Conservation (phyloP, 805 yeast species). For the Pichia deserticola region DNA sequence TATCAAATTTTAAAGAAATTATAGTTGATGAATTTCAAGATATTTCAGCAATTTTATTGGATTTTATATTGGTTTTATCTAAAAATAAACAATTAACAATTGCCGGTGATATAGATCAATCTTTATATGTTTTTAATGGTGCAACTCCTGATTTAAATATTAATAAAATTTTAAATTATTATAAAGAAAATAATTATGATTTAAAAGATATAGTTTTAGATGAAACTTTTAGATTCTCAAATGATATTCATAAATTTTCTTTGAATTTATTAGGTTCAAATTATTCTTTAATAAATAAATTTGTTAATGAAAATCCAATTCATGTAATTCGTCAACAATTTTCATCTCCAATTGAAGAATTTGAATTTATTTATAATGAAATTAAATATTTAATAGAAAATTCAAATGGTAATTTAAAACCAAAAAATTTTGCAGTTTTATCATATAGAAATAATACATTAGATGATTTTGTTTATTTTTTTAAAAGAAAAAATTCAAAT, state of each 20-base stretch:
- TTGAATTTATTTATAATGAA: slow-evolving; percentile 38
- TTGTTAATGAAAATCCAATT: slow-evolving; percentile 15
- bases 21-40: slow-evolving; percentile 75
- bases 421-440: slow-evolving; percentile 46
- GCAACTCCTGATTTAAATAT: slow-evolving; percentile 28
- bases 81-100: slow-evolving; percentile 46
- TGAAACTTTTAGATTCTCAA: slow-evolving; percentile 57
- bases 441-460: slow-evolving; percentile 47
- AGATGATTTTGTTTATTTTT: slow-evolving; percentile 29
- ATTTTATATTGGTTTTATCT: slow-evolving; percentile 35
- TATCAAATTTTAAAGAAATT: slow-evolving; percentile 4
- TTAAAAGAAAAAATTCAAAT: slow-evolving; percentile 24
- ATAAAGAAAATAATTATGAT: slow-evolving; percentile 9
- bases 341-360: slow-evolving; percentile 30
- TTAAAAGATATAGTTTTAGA: slow-evolving; percentile 30
- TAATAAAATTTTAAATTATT: slow-evolving; percentile 15
- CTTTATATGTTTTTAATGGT: slow-evolving; percentile 63
- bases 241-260: slow-evolving; percentile 45
- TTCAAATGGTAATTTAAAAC: slow-evolving; percentile 36
- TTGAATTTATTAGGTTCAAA: slow-evolving; percentile 20
- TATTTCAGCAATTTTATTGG: slow-evolving; percentile 43
- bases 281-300: slow-evolving; percentile 10
- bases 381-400: slow-evolving; percentile 33
- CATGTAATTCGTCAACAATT: slow-evolving; percentile 24
- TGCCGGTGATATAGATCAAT: slow-evolving; percentile 68